Evolutionary conservation across 768 basidiomycete species (phyloP).

Genomic region (Collybiopsis confluens): DNA sequence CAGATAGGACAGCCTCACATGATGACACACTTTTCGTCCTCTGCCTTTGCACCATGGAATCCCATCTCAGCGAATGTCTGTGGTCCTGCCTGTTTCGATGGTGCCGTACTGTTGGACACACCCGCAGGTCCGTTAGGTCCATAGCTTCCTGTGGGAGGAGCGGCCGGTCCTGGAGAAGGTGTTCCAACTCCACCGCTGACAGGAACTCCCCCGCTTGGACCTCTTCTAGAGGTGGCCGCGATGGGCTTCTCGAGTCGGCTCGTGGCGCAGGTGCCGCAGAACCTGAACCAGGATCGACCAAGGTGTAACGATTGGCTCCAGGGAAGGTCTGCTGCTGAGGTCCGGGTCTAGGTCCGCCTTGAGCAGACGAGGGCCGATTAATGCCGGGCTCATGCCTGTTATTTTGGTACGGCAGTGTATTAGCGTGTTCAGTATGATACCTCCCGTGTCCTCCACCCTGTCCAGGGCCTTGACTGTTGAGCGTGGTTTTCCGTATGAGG

Average conservation of each 20-base stretch:
- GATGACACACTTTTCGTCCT: slow-evolving; percentile 81
- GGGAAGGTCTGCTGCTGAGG: neutral
- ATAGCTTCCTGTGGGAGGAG: neutral
- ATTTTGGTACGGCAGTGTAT: neutral
- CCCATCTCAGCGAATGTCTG: slow-evolving; percentile 95
- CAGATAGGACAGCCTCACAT: no score
- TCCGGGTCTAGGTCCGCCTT: neutral
- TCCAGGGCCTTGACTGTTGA: slow-evolving; percentile 6
- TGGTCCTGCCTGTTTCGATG: slow-evolving; percentile 34
- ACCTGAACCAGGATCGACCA: slow-evolving; percentile 4
- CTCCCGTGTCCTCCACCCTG: neutral
- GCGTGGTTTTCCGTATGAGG: slow-evolving; percentile 48
- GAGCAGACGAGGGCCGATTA: neutral
- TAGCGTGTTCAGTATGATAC: neutral
- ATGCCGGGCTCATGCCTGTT: neutral
- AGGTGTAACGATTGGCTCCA: slow-evolving; percentile 1
- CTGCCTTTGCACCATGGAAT: slow-evolving; percentile 69
- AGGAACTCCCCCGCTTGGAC: neutral
- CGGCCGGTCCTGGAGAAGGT: neutral
- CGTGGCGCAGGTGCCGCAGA: neutral
- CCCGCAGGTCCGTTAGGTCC: neutral
- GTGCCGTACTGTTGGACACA: slow-evolving; percentile 8
- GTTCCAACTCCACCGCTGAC: neutral
- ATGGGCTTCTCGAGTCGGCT: neutral
- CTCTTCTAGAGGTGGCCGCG: no score